These are phyloP conservation scores for Debaryomyces psychrophilus DNA, from an alignment of 1,139 yeast genomes.

Conservation along the genomic window DNA sequence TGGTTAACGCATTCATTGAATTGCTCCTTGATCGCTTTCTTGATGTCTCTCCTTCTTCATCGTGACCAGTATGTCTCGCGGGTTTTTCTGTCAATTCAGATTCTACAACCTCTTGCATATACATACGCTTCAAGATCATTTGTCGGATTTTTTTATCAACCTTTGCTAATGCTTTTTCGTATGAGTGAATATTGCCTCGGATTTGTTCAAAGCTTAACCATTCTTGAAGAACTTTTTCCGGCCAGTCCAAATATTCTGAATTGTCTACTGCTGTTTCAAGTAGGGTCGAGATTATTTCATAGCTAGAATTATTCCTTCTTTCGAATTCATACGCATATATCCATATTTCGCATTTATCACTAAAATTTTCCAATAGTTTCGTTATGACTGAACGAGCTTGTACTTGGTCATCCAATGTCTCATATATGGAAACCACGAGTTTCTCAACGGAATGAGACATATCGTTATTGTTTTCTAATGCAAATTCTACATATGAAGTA, in stretches of 20 bases:
- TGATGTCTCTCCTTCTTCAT: slow-evolving; percentile 5
- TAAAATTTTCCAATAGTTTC: slow-evolving; percentile 30
- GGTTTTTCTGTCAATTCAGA: neutral
- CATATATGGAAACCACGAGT: slow-evolving; percentile 34
- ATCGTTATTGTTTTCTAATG: slow-evolving; percentile 33
- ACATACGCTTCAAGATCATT: slow-evolving; percentile 10
- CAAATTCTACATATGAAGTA: slow-evolving; percentile 20
- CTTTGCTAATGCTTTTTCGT: slow-evolving; percentile 24
- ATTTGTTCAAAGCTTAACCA: slow-evolving; percentile 44
- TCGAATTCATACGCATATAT: slow-evolving; percentile 46
- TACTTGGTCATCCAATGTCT: slow-evolving; percentile 25
- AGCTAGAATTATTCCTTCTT: slow-evolving; percentile 25
- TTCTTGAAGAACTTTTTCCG: slow-evolving; percentile 53
- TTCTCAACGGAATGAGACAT: slow-evolving; percentile 48
- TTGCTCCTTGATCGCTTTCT: slow-evolving; percentile 12
- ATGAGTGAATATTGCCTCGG: slow-evolving; percentile 31
- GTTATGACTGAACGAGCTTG: slow-evolving; percentile 32
- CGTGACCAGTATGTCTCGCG: neutral
- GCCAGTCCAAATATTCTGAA: slow-evolving; percentile 46
- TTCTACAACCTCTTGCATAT: slow-evolving; percentile 6
- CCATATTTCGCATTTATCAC: slow-evolving; percentile 52
- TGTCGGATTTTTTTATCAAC: slow-evolving; percentile 24
- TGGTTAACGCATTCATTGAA: slow-evolving; percentile 16
- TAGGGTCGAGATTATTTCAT: slow-evolving; percentile 24
- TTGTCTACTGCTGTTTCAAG: slow-evolving; percentile 36